Evolutionary conservation across 2,329 filamentous ascomycete species (phyloP), one percentile per base, ranked within the genome.

Genomic region (Cladosporium austrohemisphaericum): DNA sequence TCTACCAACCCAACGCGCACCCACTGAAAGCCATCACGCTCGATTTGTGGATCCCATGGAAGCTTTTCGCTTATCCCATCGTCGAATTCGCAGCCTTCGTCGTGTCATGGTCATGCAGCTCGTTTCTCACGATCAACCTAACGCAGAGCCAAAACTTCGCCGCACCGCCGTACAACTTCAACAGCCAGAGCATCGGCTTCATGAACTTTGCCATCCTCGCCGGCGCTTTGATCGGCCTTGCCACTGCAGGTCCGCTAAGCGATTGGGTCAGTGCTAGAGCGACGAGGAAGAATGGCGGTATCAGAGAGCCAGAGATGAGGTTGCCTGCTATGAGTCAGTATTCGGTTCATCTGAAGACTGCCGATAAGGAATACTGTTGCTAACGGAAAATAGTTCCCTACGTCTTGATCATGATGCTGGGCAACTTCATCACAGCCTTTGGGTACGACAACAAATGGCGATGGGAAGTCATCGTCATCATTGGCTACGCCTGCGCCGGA

Each of bases 11-110:
- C 1, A 76, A 72, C 55, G 65, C 72, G 2, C 68, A 77, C 40
- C 69, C 71, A 0, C 65, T 68, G 54, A 69, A 67, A 55, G 71
- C 68, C 18, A 68, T 83, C 22, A 33, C 77, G 2, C 62, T 73
- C 23, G 78, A 81, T 55, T 69, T 85, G 18, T 81, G 75, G 74
- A 72, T 79, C 6, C 82, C 81, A 0, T 82, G 78, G 75, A 81
- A 83, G 56, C 68, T 85, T 1, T 77, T 82, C 59, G 56, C 71
- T 0, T 85, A 80, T 62, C 81, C 82, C 0, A 84, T 85, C 50
- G 76, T 84, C 33, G 75, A 83, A 54, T 80, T 81, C 50, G 72
- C 81, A 1, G 73, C 78, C 13, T 84, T 85, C 56, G 74, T 81
- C 20, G 78, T 83, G 5, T 79, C 76, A 19, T 84, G 79, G 78